Base-by-base conservation (phyloP, 2,329 filamentous ascomycete genomes). In the Westerdykella ornata region DNA sequence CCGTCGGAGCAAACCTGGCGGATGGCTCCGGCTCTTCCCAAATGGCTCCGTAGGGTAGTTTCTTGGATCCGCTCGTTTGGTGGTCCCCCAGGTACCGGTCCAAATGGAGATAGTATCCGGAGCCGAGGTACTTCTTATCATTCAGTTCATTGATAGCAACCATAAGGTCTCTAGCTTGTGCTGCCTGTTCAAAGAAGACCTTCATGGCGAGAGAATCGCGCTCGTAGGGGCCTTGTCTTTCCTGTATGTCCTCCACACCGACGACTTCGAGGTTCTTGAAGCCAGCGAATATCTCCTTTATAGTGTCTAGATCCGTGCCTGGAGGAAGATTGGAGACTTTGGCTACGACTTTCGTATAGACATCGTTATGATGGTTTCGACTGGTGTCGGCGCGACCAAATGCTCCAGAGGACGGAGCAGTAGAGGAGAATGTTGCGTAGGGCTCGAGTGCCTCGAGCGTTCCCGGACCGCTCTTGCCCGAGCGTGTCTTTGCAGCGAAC, bases 1-100 rank as follows among this genome's bases (percentile, higher is more conserved):
- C 22, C 13, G 74, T 70, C 9, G 77, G 75, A 13, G 73, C 72
- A 4, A 65, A 64, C 39, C 29, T 39, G 33, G 19, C 31, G 14
- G 8, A 40, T 15, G 50, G 37, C 35, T 63, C 60, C 19, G 56
- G 47, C 18, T 51, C 51, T 38, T 56, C 52, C 55, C 53, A 54
- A 15, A 52, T 50, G 37, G 60, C 60, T 12, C 60, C 60, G 41
- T 62, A 64, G 4, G 60, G 53, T 39, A 55, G 51, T 32, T 50
- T 51, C 15, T 48, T 45, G 22, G 56, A 49, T 33, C 52, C 49
- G 19, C 55, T 59, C 14, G 51, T 52, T 11, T 49, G 47, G 16
- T 51, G 49, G 7, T 49, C 50, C 18, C 59, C 57, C 1, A 60
- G 44, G 37, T 60, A 63, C 33, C 60, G 51, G 39, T 64, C 61